These are phyloP conservation scores for Pyrrhoderma lamaoense DNA, from an alignment of 1,284 basidiomycete species.

Conservation along the genomic window DNA sequence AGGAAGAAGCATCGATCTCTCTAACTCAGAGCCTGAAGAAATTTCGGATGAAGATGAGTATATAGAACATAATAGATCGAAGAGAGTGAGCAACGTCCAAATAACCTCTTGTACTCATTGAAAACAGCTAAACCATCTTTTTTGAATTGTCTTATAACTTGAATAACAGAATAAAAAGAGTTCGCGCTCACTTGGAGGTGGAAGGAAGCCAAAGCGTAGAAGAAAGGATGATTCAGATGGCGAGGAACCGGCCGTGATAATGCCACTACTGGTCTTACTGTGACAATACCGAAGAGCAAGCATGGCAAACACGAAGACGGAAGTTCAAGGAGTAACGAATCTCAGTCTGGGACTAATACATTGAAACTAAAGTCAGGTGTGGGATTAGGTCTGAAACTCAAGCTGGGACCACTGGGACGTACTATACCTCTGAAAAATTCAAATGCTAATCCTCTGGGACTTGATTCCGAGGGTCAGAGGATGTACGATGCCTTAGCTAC, in stretches of 20 bases:
- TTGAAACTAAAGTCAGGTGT: constrained; percentile 1
- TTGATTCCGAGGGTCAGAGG: constrained; percentile 24
- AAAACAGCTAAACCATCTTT: no score
- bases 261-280: no score
- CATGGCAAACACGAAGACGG: neutral
- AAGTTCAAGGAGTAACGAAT: neutral
- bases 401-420: neutral
- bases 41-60: constrained; percentile 7
- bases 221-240: neutral
- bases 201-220: neutral
- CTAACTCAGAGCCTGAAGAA: neutral
- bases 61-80: neutral
- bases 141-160: no score
- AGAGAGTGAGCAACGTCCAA: neutral
- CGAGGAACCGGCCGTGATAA: neutral
- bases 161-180: neutral
- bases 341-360: neutral
- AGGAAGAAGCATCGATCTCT: neutral
- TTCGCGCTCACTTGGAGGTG: neutral
- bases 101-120: no score
- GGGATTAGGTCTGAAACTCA: no score
- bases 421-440: neutral
- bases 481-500: no score
- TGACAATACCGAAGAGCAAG: no score
- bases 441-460: constrained; percentile 15